Evolutionary conservation across 768 basidiomycete species (phyloP).

Genomic region (Filobasidium wieringae): DNA sequence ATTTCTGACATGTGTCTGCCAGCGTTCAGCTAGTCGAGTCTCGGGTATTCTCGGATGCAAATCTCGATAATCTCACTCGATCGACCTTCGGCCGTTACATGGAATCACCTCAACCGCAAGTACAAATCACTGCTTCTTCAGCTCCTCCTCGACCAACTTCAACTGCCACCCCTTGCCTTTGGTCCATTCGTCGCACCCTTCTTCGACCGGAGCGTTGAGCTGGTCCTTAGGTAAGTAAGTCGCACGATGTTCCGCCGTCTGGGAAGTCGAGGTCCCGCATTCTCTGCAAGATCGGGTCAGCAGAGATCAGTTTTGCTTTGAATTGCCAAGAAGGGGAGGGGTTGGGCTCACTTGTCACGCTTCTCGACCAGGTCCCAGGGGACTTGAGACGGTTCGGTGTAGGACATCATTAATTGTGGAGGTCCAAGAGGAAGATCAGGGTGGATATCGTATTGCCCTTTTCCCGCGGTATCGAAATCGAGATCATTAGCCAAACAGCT

Average conservation of each 20-base stretch:
- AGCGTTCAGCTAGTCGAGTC: too few relatives aligned
- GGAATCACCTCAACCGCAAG: too few relatives aligned
- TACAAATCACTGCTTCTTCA: too few relatives aligned
- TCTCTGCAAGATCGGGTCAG: conserved; percentile 15
- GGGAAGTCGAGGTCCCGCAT: conserved; percentile 36
- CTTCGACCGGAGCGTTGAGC: conserved; percentile 24
- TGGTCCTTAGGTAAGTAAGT: conserved; percentile 42
- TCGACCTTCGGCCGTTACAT: too few relatives aligned
- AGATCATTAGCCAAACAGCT: too few relatives aligned
- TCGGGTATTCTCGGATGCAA: too few relatives aligned
- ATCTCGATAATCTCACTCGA: too few relatives aligned
- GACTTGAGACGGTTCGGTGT: conserved; percentile 40
- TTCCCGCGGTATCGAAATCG: background rate
- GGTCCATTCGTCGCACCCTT: conserved; percentile 41
- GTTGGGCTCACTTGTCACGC: conserved; percentile 32
- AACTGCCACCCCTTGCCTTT: conserved; percentile 39
- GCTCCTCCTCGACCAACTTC: conserved; percentile 32
- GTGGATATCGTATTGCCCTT: conserved; percentile 38
- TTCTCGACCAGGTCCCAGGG: conserved; percentile 33
- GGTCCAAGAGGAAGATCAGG: conserved; percentile 45
- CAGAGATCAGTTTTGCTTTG: background rate
- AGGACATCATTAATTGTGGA: conserved; percentile 46
- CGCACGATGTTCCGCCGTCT: conserved; percentile 38
- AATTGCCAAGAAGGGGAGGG: background rate
- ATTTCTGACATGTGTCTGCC: too few relatives aligned